Evolutionary conservation across 441 rosid species (phyloP), one percentile per base, ranked within the genome.

Genomic region (Populus hybrid): DNA sequence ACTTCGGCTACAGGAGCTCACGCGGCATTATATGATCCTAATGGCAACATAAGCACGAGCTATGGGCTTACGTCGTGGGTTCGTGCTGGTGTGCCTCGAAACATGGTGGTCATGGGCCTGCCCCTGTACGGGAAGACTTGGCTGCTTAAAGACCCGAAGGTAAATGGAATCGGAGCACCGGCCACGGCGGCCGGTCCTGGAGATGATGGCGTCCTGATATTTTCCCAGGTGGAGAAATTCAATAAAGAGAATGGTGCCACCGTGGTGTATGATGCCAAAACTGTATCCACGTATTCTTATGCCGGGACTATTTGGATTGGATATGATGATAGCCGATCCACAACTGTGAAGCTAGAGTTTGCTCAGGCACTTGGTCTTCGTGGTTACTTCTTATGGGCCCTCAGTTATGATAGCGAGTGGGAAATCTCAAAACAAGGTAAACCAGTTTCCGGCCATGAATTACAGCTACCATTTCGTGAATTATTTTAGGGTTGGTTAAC

Each of bases 371-470:
- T 80, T 38, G 77, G 91, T 71, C 84, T 90, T 64, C 87, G 94
- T 18, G 93, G 93, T 8, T 90, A 88, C 45, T 90, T 90, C 88
- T 86, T 90, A 64, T 90, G 92, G 91, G 91, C 84, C 20, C 70
- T 90, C 0, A 72, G 87, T 18, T 82, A 0, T 29, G 92, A 89
- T 16, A 33, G 28, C 0, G 73, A 84, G 0, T 90, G 88, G 91
- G 71, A 82, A 75, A 78, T 90, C 56, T 74, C 91, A 2, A 81
- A 67, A 11, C 85, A 83, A 81, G 91, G 92, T 89, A 83, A 28
- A 3, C 8, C 21, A 3, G 0, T 12, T 65, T 28, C 20, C 7
- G 7, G 28, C 11, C 16, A 29, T 20, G 14, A 18, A 29, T 20
- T 18, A 6, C 14, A 56, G 53, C 10, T 20, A 28, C n/a, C 59